Evolutionary conservation across 495 filamentous ascomycete genomes (phyloP).

Genomic region (Hyphodiscus hymeniophilus): DNA sequence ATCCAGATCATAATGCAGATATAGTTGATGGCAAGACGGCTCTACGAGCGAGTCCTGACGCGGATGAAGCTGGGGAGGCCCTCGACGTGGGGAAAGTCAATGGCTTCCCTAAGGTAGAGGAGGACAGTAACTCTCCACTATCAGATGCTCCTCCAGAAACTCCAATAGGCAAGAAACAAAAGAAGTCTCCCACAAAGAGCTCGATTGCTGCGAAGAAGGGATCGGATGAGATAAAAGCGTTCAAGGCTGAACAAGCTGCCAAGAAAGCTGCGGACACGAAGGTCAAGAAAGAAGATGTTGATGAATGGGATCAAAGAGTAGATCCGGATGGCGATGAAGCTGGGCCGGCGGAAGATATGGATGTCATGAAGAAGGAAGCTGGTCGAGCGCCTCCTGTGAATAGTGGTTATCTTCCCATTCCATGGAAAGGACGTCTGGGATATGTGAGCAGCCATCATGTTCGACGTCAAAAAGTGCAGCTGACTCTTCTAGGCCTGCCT

Average conservation of each 20-base stretch:
- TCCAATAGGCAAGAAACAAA: conserved; percentile 10
- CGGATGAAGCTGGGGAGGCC: conserved; percentile 28
- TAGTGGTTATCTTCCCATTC: conserved; percentile 77
- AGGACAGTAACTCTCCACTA: conserved; percentile 14
- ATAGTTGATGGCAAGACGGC: conserved; percentile 35
- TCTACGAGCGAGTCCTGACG: conserved; percentile 35
- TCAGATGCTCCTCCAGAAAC: conserved; percentile 5
- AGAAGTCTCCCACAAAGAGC: conserved; percentile 30
- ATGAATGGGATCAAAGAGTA: conserved; percentile 9
- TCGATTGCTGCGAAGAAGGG: conserved; percentile 32
- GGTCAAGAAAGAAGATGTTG: conserved; percentile 18
- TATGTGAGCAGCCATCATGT: conserved; percentile 64
- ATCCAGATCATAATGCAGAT: conserved; percentile 34
- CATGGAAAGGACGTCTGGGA: conserved; percentile 87
- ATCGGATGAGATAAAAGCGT: conserved; percentile 29
- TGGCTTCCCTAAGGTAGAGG: too few relatives aligned
- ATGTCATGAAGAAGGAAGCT: conserved; percentile 17
- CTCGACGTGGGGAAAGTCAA: conserved; percentile 21
- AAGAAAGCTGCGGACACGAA: conserved; percentile 19
- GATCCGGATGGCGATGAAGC: conserved; percentile 34
- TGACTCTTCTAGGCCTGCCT: conserved; percentile 70
- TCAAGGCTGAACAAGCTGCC: conserved; percentile 21
- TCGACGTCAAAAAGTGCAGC: too few relatives aligned
- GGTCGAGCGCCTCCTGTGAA: conserved; percentile 60
- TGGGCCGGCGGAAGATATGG: conserved; percentile 27